Evolutionary conservation across 1,284 basidiomycete genomes (phyloP).

Genomic region (Papiliotrema flavescens): DNA sequence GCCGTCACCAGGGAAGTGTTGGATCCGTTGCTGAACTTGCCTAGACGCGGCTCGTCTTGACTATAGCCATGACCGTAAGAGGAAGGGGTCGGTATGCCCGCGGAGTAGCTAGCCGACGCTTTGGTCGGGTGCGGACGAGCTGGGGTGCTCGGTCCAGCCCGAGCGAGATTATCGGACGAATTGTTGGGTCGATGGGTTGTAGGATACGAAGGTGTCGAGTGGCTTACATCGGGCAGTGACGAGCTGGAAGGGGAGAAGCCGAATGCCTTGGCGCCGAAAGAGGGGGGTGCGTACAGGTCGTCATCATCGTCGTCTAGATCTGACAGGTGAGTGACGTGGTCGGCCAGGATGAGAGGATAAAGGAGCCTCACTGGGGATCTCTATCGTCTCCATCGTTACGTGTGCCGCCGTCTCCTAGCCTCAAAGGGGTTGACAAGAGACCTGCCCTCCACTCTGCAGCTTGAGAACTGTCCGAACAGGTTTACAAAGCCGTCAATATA

Average conservation of each 20-base stretch:
- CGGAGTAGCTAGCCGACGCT: slow-evolving; percentile 20
- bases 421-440: too few species aligned
- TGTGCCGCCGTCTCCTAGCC: neutral
- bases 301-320: slow-evolving; percentile 44
- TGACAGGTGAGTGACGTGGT: slow-evolving; percentile 4
- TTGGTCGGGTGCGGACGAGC: slow-evolving; percentile 22
- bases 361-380: slow-evolving; percentile 40
- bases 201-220: slow-evolving; percentile 8
- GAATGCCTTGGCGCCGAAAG: slow-evolving; percentile 22
- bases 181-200: slow-evolving; percentile 28
- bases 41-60: slow-evolving; percentile 20
- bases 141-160: slow-evolving; percentile 19
- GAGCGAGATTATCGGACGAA: slow-evolving; percentile 20
- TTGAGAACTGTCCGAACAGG: neutral
- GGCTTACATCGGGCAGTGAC: slow-evolving; percentile 16
- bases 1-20: slow-evolving; percentile 48
- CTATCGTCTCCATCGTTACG: slow-evolving; percentile 31
- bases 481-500: neutral
- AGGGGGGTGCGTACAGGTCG: slow-evolving; percentile 35
- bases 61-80: slow-evolving; percentile 2
- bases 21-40: slow-evolving; percentile 44
- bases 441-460: neutral
- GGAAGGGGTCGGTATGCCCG: slow-evolving; percentile 12
- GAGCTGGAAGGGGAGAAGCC: slow-evolving; percentile 20
- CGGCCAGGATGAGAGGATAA: neutral